Conservation (phyloP, 129 eudicot genomes). For the Artemisia argyi region DNA sequence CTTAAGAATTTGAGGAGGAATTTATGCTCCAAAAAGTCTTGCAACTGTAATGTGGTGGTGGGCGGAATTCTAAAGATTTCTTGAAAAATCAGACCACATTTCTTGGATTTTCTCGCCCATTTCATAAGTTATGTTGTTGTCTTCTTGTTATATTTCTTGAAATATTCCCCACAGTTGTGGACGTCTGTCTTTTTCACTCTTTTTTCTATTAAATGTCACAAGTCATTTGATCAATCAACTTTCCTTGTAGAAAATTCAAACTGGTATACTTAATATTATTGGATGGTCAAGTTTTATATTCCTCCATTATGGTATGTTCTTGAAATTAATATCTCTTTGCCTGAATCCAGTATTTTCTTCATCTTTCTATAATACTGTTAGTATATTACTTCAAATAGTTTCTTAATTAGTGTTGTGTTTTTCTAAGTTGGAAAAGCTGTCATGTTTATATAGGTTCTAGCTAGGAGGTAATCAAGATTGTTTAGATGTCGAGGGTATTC, state of each 20-base stretch:
- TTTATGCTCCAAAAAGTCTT: too few relatives aligned
- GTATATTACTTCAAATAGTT: too few relatives aligned
- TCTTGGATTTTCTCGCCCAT: constrained; percentile 26
- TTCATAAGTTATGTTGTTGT: constrained; percentile 14
- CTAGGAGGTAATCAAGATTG: too few relatives aligned
- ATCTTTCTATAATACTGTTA: too few relatives aligned
- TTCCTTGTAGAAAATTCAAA: not conserved
- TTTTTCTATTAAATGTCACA: not conserved
- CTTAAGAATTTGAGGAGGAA: too few relatives aligned
- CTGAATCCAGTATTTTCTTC: not conserved
- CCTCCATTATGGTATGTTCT: constrained; percentile 18
- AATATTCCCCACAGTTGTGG: constrained; percentile 12
- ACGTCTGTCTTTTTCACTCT: constrained; percentile 13
- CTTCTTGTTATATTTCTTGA: not conserved
- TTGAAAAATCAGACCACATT: constrained; percentile 20
- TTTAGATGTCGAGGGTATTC: too few relatives aligned
- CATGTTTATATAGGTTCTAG: too few relatives aligned
- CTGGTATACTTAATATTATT: not conserved
- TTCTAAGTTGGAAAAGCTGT: too few relatives aligned
- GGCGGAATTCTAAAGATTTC: constrained; percentile 19
- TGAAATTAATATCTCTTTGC: not conserved
- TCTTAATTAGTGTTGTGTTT: too few relatives aligned
- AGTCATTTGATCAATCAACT: constrained; percentile 12
- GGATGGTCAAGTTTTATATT: not conserved
- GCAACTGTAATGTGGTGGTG: constrained; percentile 14